Conservation (phyloP, 805 yeast species). For the Kluyveromyces siamensis region DNA sequence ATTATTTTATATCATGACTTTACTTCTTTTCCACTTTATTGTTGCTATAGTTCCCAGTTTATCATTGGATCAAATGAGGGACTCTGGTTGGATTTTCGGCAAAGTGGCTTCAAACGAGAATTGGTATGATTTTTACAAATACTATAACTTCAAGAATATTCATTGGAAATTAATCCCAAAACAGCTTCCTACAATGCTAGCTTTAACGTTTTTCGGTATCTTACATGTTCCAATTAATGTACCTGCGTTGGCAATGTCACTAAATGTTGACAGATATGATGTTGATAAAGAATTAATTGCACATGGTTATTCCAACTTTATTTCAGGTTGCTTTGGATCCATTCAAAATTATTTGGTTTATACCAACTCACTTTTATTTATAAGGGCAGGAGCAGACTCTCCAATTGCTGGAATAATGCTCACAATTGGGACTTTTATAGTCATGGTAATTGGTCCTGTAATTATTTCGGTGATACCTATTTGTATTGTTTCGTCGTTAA, state of each 20-base stretch:
- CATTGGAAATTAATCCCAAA: conserved; percentile 61
- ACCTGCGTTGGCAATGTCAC: conserved; percentile 90
- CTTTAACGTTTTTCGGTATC: conserved; percentile 90
- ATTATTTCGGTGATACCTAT: conserved; percentile 93
- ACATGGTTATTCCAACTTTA: conserved; percentile 82
- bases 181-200: conserved; percentile 88
- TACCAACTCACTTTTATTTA: conserved; percentile 85
- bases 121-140: conserved; percentile 82
- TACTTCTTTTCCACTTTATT: conserved; percentile 58
- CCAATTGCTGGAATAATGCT: conserved; percentile 83
- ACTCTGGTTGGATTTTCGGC: conserved; percentile 77
- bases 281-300: conserved; percentile 91
- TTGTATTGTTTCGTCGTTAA: conserved; percentile 90
- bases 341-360: conserved; percentile 93
- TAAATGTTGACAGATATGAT: conserved; percentile 73
- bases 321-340: conserved; percentile 78
- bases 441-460: conserved; percentile 84
- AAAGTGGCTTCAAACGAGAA: conserved; percentile 48
- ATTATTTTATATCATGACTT: conserved; percentile 62
- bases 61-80: conserved; percentile 52
- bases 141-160: conserved; percentile 63
- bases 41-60: conserved; percentile 59
- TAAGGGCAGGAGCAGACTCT: conserved; percentile 90
- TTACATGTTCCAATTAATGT: conserved; percentile 96
- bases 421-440: conserved; percentile 68